Conservation (phyloP, 1,284 basidiomycete genomes). For the Microbotryum lychnidis-dioicae region DNA sequence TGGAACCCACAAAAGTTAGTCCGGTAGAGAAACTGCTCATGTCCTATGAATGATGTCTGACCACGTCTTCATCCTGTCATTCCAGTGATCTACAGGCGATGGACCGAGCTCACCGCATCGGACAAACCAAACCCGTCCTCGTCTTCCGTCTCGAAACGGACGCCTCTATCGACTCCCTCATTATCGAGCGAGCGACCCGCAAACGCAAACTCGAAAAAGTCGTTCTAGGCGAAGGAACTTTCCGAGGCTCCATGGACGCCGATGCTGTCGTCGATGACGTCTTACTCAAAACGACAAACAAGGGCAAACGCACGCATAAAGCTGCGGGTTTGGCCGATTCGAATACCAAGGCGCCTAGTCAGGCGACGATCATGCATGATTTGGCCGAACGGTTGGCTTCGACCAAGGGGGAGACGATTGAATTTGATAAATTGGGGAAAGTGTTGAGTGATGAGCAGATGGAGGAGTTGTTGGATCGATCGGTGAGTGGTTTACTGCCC, state of each 20-base stretch:
- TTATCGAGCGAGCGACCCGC: constrained; percentile 20
- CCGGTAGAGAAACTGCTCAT: not conserved
- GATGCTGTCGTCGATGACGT: too few relatives aligned
- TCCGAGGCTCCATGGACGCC: too few relatives aligned
- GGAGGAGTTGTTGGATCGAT: constrained; percentile 1
- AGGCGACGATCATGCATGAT: not conserved
- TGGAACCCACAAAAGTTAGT: constrained; percentile 73
- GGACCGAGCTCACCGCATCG: constrained; percentile 90
- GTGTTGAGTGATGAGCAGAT: not conserved
- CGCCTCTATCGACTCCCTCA: constrained; percentile 20
- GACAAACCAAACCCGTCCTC: constrained; percentile 44
- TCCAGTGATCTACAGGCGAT: constrained; percentile 75
- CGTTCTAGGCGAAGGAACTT: constrained; percentile 19
- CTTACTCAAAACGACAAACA: too few relatives aligned
- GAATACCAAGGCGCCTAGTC: too few relatives aligned
- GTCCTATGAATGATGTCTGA: not conserved
- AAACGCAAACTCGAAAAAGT: constrained; percentile 30
- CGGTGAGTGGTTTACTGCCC: not conserved
- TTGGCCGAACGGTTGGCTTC: not conserved
- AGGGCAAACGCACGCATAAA: too few relatives aligned
- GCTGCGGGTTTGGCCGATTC: too few relatives aligned
- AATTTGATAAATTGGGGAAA: not conserved
- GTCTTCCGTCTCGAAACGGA: constrained; percentile 29
- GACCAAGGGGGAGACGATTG: not conserved
- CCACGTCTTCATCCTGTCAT: not conserved